These are phyloP conservation scores for Trichosanthes cucumerina DNA, from an alignment of 306 rosid species.

Conservation along the genomic window DNA sequence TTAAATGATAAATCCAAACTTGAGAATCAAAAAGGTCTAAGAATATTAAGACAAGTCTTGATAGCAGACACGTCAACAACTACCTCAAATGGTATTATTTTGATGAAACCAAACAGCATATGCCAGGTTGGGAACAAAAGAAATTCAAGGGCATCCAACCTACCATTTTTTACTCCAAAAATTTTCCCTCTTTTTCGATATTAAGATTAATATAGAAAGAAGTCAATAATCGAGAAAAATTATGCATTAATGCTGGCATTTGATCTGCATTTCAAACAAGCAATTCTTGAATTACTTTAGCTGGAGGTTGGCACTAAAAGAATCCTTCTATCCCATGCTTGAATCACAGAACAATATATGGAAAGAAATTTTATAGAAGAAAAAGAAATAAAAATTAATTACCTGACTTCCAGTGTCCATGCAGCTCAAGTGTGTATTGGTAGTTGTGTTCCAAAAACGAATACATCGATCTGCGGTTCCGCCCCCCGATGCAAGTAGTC, in stretches of 20 bases:
- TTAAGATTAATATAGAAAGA: neutral
- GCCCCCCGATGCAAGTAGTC: constrained; percentile 99
- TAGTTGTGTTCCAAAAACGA: constrained; percentile 97
- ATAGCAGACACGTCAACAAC: constrained; percentile 9
- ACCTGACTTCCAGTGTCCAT: constrained; percentile 99
- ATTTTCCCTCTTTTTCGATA: too few species aligned
- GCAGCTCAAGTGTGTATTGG: constrained; percentile 85
- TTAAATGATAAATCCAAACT: neutral
- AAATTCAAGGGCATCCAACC: neutral
- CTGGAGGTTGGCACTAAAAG: neutral
- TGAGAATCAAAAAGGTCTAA: neutral
- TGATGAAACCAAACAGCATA: neutral
- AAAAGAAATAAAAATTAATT: constrained; percentile 13
- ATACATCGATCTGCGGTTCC: constrained; percentile 97
- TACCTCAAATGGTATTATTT: neutral
- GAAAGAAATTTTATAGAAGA: constrained; percentile 3
- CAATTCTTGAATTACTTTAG: neutral
- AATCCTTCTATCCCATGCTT: neutral
- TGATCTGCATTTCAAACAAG: neutral
- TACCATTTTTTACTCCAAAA: neutral
- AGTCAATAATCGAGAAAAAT: neutral
- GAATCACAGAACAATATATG: constrained; percentile 9
- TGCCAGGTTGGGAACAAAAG: constrained; percentile 1
- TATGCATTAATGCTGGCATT: neutral
- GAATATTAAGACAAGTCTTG: neutral